Percentiles rank a stretch among this genome's conserved stretches.
These are phyloP conservation scores for Aspergillus quadrilineatus DNA, from an alignment of 2,329 filamentous ascomycete species.

Conservation along the genomic window DNA sequence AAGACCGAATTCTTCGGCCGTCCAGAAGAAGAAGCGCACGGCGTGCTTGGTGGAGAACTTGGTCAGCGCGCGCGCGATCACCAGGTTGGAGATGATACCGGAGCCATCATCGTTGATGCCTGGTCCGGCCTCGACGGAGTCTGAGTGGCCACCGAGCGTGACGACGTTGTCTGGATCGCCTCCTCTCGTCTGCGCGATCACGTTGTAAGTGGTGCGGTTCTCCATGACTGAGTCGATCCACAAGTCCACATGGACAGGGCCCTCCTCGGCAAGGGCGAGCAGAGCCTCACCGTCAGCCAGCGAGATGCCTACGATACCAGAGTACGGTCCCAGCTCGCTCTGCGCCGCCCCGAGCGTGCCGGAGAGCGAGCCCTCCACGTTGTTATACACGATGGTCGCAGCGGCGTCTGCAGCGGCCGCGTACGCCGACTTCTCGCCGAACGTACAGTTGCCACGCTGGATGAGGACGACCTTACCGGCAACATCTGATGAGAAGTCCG, in stretches of 20 bases:
- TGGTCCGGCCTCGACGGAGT: conserved; percentile 60
- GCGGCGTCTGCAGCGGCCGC: conserved; percentile 70
- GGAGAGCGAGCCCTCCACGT: conserved; percentile 59
- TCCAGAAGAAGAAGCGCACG: conserved; percentile 66
- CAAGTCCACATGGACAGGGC: conserved; percentile 47
- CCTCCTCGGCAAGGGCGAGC: conserved; percentile 44
- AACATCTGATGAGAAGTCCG: conserved; percentile 61
- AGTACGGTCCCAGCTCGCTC: conserved; percentile 47
- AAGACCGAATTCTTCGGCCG: conserved; percentile 63
- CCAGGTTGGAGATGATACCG: conserved; percentile 60
- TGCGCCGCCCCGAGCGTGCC: conserved; percentile 66
- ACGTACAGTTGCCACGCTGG: conserved; percentile 66
- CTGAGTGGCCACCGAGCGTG: conserved; percentile 59
- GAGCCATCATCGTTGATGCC: conserved; percentile 79
- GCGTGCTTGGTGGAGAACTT: conserved; percentile 71
- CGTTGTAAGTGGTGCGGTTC: conserved; percentile 54
- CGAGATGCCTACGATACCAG: conserved; percentile 66
- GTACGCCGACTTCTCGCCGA: conserved; percentile 67
- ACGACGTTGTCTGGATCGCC: conserved; percentile 60
- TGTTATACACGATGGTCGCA: conserved; percentile 74
- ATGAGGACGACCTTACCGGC: conserved; percentile 68
- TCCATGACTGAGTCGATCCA: conserved; percentile 47
- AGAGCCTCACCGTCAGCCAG: conserved; percentile 59
- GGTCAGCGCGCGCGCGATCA: conserved; percentile 61
- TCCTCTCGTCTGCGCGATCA: conserved; percentile 58